phyloP scores from a whole-genome alignment of 1,284 basidiomycete genomes.

The Inonotus obliquus region DNA sequence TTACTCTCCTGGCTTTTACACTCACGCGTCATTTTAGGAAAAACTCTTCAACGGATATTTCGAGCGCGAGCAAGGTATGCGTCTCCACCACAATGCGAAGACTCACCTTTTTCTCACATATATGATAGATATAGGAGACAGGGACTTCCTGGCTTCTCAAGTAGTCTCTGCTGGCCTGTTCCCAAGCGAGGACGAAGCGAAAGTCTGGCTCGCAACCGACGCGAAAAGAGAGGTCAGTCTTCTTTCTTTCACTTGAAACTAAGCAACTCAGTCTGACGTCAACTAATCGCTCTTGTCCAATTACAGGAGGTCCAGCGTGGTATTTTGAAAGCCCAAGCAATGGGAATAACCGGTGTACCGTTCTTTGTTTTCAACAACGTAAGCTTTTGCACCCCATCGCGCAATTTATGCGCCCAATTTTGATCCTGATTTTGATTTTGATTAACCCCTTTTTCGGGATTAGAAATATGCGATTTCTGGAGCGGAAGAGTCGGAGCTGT shows the following conservation, averaged over 20 bases:
- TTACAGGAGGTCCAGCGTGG: constrained; percentile 12
- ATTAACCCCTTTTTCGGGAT: background rate
- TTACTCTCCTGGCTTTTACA: background rate
- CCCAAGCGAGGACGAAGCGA: constrained; percentile 7
- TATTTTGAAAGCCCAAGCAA: constrained; percentile 7
- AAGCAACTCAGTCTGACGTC: background rate
- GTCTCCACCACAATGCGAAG: background rate
- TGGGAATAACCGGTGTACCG: constrained; percentile 16
- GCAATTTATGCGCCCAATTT: background rate
- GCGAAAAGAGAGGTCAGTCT: constrained; percentile 12
- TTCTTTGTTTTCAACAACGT: constrained; percentile 19
- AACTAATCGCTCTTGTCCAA: background rate
- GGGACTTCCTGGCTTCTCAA: constrained; percentile 13
- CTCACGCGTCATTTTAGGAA: background rate
- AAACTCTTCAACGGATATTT: constrained; percentile 17
- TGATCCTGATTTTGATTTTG: background rate
- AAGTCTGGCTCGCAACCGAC: constrained; percentile 12
- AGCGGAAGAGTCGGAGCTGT: constrained; percentile 16
- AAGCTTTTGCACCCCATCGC: background rate
- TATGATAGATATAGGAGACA: constrained; percentile 11
- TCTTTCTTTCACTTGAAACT: background rate
- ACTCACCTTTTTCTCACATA: background rate
- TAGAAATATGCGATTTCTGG: constrained; percentile 18
- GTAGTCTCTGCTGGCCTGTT: constrained; percentile 10
- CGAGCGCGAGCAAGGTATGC: constrained; percentile 16